Conservation (phyloP, 192 early-diverging fungal species). For the Phycomyces blakesleeanus region DNA sequence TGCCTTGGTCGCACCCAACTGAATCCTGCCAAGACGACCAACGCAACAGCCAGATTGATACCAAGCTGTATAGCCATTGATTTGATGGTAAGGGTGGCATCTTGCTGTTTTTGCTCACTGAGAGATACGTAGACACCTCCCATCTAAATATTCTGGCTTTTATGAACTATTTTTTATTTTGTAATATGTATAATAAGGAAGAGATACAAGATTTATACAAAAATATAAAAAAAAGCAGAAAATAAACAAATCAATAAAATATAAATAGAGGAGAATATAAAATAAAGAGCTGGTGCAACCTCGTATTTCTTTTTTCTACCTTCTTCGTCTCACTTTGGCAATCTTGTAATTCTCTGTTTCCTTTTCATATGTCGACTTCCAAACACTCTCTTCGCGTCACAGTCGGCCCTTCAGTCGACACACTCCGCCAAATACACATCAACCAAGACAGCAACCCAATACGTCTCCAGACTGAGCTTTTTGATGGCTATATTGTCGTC, state of each 20-base stretch:
- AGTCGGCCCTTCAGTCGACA: constrained; percentile 36
- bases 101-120: constrained; percentile 25
- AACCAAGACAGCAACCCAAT: constrained; percentile 66
- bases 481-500: constrained; percentile 62
- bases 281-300: too few relatives aligned
- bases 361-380: not conserved
- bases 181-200: too few relatives aligned
- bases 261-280: not conserved
- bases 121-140: constrained; percentile 22
- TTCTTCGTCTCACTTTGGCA: too few relatives aligned
- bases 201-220: too few relatives aligned
- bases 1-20: constrained; percentile 48
- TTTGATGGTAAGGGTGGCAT: constrained; percentile 36
- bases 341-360: not conserved
- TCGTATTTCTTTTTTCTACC: too few relatives aligned
- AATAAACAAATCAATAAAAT: not conserved
- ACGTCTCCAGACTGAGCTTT: constrained; percentile 59
- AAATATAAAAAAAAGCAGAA: too few relatives aligned
- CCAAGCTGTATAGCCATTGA: constrained; percentile 60
- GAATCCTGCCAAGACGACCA: constrained; percentile 54
- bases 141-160: too few relatives aligned
- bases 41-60: constrained; percentile 54
- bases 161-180: too few relatives aligned
- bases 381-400: constrained; percentile 29
- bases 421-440: constrained; percentile 36